phyloP scores from a whole-genome alignment of 495 filamentous ascomycete genomes.

The Parathielavia appendiculata region DNA sequence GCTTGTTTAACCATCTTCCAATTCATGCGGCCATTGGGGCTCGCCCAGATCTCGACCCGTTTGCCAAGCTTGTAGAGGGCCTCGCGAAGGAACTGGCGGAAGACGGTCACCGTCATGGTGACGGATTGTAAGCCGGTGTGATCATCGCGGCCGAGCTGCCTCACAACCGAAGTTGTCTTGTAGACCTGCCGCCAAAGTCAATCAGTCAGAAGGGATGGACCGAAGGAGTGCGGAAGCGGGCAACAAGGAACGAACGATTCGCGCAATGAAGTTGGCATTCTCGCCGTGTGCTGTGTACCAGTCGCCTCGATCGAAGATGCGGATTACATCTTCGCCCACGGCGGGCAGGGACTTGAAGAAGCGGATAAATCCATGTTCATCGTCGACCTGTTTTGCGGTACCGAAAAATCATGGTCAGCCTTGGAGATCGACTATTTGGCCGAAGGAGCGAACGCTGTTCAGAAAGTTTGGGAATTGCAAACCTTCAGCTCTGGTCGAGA shows the following conservation, averaged over 20 bases:
- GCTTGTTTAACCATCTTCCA: constrained; percentile 92
- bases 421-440: not conserved
- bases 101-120: constrained; percentile 88
- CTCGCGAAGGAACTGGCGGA: constrained; percentile 91
- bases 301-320: constrained; percentile 90
- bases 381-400: constrained; percentile 63
- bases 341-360: constrained; percentile 79
- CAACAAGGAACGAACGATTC: constrained; percentile 51
- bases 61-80: constrained; percentile 87
- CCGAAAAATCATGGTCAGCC: constrained; percentile 11
- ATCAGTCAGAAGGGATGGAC: not conserved
- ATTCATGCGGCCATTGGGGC: constrained; percentile 64
- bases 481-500: constrained; percentile 90
- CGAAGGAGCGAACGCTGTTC: not conserved
- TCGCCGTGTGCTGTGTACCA: constrained; percentile 92
- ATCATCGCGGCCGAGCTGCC: constrained; percentile 78
- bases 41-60: constrained; percentile 84
- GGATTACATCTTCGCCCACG: constrained; percentile 66
- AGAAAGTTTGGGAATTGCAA: constrained; percentile 9
- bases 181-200: constrained; percentile 58
- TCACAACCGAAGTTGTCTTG: constrained; percentile 92
- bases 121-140: constrained; percentile 83
- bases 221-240: not conserved
- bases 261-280: constrained; percentile 89
- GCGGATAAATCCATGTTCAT: constrained; percentile 91